Conservation (phyloP, 805 yeast genomes). For the Yamadazyma philogaea region DNA sequence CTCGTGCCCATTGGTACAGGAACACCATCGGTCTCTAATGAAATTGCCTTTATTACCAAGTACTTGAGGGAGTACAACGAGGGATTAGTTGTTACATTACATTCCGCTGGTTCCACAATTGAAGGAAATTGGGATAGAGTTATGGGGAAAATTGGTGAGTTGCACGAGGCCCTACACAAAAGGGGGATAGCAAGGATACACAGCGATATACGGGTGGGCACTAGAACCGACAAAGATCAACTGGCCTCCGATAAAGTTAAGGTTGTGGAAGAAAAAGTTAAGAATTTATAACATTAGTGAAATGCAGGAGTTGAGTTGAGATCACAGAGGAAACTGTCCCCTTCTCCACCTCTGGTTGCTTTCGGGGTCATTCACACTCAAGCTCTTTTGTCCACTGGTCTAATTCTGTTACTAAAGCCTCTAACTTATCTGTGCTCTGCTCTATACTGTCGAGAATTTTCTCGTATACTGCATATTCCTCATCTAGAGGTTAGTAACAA, state of each 20-base stretch:
- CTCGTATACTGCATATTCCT: conserved; percentile 24
- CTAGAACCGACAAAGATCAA: conserved; percentile 73
- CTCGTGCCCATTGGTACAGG: conserved; percentile 84
- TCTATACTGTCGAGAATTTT: conserved; percentile 29
- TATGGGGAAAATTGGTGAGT: conserved; percentile 69
- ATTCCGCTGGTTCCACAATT: conserved; percentile 90
- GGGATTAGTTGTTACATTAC: conserved; percentile 60
- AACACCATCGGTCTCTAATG: conserved; percentile 75
- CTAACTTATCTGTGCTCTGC: conserved; percentile 38
- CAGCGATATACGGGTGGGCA: conserved; percentile 83
- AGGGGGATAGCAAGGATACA: conserved; percentile 77
- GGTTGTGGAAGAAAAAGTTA: conserved; percentile 53
- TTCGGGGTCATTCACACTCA: no score
- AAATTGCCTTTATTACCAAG: conserved; percentile 67
- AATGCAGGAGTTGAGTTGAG: no score
- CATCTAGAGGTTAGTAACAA: conserved; percentile 19
- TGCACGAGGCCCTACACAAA: conserved; percentile 68
- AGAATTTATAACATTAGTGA: conserved; percentile 7
- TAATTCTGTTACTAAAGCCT: conserved; percentile 50
- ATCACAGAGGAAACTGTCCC: no score
- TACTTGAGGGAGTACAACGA: conserved; percentile 55
- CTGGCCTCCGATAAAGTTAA: conserved; percentile 70
- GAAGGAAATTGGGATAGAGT: conserved; percentile 94
- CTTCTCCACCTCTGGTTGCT: no score
- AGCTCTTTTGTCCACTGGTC: conserved; percentile 53